Conservation (phyloP, 805 yeast genomes). For the Zygosaccharomyces rouxii region DNA sequence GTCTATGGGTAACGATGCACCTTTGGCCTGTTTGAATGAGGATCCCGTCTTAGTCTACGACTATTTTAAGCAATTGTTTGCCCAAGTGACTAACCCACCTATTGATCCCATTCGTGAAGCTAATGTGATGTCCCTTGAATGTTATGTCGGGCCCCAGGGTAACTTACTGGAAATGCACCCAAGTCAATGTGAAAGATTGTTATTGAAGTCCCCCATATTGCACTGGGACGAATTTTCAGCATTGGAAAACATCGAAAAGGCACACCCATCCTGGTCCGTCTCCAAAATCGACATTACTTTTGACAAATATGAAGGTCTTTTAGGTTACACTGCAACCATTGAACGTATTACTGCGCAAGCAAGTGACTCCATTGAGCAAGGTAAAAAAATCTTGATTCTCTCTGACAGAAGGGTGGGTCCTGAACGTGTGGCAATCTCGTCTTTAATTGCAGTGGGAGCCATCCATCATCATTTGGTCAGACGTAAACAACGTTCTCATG, state of each 20-base stretch:
- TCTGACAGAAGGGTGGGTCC: constrained; percentile 63
- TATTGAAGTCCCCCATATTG: constrained; percentile 78
- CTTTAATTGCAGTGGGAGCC: constrained; percentile 91
- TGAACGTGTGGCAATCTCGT: constrained; percentile 73
- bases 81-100: constrained; percentile 98
- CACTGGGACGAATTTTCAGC: constrained; percentile 71
- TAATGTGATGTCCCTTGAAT: constrained; percentile 94
- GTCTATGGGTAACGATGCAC: constrained; percentile 97
- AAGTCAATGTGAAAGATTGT: constrained; percentile 82
- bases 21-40: constrained; percentile 89
- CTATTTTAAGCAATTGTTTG: constrained; percentile 92
- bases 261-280: constrained; percentile 83
- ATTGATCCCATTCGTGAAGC: constrained; percentile 97
- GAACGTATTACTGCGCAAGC: constrained; percentile 87
- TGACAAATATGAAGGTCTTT: constrained; percentile 72
- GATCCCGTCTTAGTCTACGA: constrained; percentile 89
- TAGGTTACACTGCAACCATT: constrained; percentile 79
- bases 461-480: constrained; percentile 95
- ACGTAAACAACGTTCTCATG: constrained; percentile 93
- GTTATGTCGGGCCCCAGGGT: constrained; percentile 96
- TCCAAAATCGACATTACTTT: constrained; percentile 85
- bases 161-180: constrained; percentile 90
- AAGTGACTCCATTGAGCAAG: constrained; percentile 72
- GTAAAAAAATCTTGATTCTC: constrained; percentile 69
- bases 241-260: constrained; percentile 62